Percentiles rank a stretch among this genome's conserved stretches.
Evolutionary conservation across 208 protist species (phyloP).

Genomic region (Porcisia hertigi): DNA sequence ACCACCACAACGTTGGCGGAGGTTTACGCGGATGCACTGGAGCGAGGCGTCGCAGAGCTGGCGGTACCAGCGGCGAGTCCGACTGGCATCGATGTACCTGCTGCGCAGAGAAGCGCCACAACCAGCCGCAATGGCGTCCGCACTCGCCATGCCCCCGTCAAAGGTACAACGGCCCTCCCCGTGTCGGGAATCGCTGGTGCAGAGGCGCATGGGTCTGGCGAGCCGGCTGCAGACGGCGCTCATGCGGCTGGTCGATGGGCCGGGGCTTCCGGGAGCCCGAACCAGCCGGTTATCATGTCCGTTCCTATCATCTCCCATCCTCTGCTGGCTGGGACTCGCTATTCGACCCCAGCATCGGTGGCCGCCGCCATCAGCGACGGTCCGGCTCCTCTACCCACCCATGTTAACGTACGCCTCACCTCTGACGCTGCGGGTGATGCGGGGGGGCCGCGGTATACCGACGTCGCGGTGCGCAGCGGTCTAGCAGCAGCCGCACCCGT

Average conservation of each 20-base stretch:
- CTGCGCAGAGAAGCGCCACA: neutral
- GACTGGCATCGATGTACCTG: neutral
- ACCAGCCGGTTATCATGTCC: constrained; percentile 2
- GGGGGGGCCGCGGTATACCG: neutral
- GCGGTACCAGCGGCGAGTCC: neutral
- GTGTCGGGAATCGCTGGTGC: neutral
- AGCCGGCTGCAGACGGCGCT: constrained; percentile 1
- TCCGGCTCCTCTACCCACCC: constrained; percentile 13
- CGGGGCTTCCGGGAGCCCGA: neutral
- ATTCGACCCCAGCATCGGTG: constrained; percentile 22
- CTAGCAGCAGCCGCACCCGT: neutral
- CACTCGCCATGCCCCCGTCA: neutral
- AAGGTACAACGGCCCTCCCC: neutral
- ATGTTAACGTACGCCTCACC: constrained; percentile 14
- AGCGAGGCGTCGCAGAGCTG: constrained; percentile 16
- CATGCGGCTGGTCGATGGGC: neutral
- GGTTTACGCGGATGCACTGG: constrained; percentile 37
- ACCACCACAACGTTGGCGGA: constrained; percentile 51
- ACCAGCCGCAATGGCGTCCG: neutral
- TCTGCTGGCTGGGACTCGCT: constrained; percentile 31
- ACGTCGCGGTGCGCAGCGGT: neutral
- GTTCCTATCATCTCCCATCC: constrained; percentile 21
- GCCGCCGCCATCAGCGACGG: constrained; percentile 29
- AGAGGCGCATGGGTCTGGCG: neutral
- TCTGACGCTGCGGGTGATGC: neutral